phyloP scores from a whole-genome alignment of 257 asterid genomes.

The Solanum virginianum region DNA sequence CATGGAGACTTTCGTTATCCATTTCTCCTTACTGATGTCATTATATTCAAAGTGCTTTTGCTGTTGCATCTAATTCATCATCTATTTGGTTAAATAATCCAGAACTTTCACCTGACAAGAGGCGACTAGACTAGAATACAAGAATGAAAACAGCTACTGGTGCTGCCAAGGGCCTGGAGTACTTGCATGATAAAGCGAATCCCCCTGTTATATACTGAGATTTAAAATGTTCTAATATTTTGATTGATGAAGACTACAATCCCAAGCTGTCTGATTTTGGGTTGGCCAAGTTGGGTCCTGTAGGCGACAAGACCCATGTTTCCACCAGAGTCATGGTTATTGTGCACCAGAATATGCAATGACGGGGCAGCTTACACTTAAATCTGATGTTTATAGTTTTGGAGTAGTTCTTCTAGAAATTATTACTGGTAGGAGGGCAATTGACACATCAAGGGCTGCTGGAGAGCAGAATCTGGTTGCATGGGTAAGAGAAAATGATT shows the following conservation, averaged over 20 bases:
- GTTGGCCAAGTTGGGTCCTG: slow-evolving; percentile 64
- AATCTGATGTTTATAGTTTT: slow-evolving; percentile 62
- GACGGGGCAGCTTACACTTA: slow-evolving; percentile 62
- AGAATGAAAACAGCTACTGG: slow-evolving; percentile 78
- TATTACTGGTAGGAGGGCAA: slow-evolving; percentile 62
- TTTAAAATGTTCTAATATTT: slow-evolving; percentile 54
- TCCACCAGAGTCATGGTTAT: slow-evolving; percentile 66
- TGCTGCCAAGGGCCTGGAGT: slow-evolving; percentile 70
- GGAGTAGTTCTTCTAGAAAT: slow-evolving; percentile 77
- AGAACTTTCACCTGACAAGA: slow-evolving; percentile 58
- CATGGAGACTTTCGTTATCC: not conserved
- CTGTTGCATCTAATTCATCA: not conserved
- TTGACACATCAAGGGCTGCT: slow-evolving; percentile 47
- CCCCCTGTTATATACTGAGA: slow-evolving; percentile 73
- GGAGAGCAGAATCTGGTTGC: slow-evolving; percentile 72
- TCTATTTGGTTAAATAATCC: slow-evolving; percentile 4
- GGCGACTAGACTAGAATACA: slow-evolving; percentile 61
- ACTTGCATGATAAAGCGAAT: slow-evolving; percentile 58
- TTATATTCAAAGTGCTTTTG: not conserved
- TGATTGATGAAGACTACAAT: slow-evolving; percentile 39
- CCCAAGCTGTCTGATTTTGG: slow-evolving; percentile 79
- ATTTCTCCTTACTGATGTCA: not conserved
- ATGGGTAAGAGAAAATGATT: slow-evolving; percentile 37
- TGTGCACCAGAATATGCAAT: slow-evolving; percentile 79
- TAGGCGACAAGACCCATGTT: slow-evolving; percentile 55